Base-by-base conservation (phyloP, 163 green algal genomes). In the Scenedesmus sp. region DNA sequence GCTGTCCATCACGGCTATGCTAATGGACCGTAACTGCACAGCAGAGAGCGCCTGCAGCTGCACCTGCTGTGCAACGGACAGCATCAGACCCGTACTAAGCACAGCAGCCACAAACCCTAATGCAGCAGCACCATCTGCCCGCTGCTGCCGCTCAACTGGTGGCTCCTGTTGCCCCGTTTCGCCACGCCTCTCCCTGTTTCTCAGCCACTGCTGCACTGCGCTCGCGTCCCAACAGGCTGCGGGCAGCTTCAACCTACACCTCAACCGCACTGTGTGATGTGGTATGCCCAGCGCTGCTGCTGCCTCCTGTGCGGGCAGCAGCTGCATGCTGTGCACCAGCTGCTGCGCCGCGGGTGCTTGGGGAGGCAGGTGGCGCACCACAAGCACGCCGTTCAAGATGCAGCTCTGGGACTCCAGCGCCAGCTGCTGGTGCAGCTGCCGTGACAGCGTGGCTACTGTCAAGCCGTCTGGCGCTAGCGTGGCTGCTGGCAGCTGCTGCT, bases 361-460 rank as follows among this genome's bases (percentile, higher is more conserved):
- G 1, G 82, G 68, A 5, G 59, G 85, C 68, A 83, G 7, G 42
- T 89, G 84, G 2, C 24, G 72, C 24, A 90, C 85, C 1, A 90
- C 33, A 3, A 90, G n/a, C 18, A 90, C 72, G 13, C 85, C 85
- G 51, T 90, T 72, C 3, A 90, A 7, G 0, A 90, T 42, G 35
- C 7, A 43, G 6, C 43, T 53, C 2, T 76, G 33, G 9, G 43
- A 37, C 46, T 90, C 85, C 1, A 90, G 49, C 7, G 30, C 35
- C 20, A 90, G 40, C 70, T 90, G 85, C 72, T 90, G 70, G 33
- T 84, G 70, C 20, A 90, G 72, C n/a, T 73, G 43, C 13, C 44
- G 46, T 5, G 46, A 85, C 65, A 90, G 72, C 15, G 70, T 37
- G 33, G 85, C 72, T 3, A 73, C 70, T 83, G 83, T 10, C 37